Conservation (phyloP, 805 yeast genomes). For the Candida sphagnicola region DNA sequence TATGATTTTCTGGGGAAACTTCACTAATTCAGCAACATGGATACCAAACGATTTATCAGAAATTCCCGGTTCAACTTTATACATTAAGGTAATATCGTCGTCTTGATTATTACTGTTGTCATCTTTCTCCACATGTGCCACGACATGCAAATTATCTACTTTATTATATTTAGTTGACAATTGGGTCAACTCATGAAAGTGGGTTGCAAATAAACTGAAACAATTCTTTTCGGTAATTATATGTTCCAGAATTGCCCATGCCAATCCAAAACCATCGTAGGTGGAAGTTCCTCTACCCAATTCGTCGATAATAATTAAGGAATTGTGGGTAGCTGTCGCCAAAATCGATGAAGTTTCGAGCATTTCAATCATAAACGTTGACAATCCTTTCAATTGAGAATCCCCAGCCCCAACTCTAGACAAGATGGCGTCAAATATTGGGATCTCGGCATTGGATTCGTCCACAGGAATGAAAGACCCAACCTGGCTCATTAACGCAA, state of each 20-base stretch:
- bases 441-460: conserved; percentile 54
- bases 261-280: conserved; percentile 96
- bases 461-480: conserved; percentile 85
- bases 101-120: conserved; percentile 32
- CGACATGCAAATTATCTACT: conserved; percentile 85
- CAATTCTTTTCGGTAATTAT: conserved; percentile 68
- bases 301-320: conserved; percentile 88
- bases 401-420: conserved; percentile 99
- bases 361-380: conserved; percentile 93
- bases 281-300: conserved; percentile 89
- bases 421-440: conserved; percentile 84
- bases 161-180: conserved; percentile 57
- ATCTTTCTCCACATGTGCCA: conserved; percentile 73
- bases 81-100: conserved; percentile 78
- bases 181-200: conserved; percentile 92
- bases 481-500: conserved; percentile 81
- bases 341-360: conserved; percentile 86
- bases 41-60: conserved; percentile 96
- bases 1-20: conserved; percentile 85
- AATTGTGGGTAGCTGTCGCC: conserved; percentile 70
- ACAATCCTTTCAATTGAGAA: conserved; percentile 93
- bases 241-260: conserved; percentile 93
- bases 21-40: conserved; percentile 94
- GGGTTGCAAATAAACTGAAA: conserved; percentile 91
- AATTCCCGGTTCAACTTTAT: conserved; percentile 94